Evolutionary conservation across 306 rosid species (phyloP).

Genomic region (Dalbergia oliveri): DNA sequence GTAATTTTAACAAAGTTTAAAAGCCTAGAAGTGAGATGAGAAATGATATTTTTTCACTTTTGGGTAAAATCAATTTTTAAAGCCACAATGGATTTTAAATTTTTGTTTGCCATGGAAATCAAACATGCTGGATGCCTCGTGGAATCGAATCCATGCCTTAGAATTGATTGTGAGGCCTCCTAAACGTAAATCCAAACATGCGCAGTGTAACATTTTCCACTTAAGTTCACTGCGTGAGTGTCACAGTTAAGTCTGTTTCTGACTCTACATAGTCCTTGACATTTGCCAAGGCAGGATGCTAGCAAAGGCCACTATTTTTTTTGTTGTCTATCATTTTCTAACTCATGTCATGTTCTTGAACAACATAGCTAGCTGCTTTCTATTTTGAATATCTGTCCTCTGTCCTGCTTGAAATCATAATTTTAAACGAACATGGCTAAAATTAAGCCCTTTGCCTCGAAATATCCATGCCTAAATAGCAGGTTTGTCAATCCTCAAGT

Average conservation of each 20-base stretch:
- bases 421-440: background rate
- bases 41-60: no score
- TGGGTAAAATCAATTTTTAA: no score
- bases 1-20: no score
- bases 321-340: background rate
- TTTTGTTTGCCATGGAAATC: no score
- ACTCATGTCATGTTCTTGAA: constrained; percentile 4
- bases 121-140: no score
- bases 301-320: no score
- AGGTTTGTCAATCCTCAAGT: background rate
- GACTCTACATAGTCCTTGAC: background rate
- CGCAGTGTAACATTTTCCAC: background rate
- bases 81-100: no score
- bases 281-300: no score
- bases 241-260: background rate
- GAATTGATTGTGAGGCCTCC: no score
- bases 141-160: no score
- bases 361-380: background rate
- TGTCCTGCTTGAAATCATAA: background rate
- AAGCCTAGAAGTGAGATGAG: no score
- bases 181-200: no score
- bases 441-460: background rate
- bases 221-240: background rate
- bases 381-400: background rate
- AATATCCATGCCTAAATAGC: background rate